Percentiles rank a stretch among this genome's conserved stretches.
phyloP scores from a whole-genome alignment of 495 filamentous ascomycete genomes.

The Platismatia glauca region DNA sequence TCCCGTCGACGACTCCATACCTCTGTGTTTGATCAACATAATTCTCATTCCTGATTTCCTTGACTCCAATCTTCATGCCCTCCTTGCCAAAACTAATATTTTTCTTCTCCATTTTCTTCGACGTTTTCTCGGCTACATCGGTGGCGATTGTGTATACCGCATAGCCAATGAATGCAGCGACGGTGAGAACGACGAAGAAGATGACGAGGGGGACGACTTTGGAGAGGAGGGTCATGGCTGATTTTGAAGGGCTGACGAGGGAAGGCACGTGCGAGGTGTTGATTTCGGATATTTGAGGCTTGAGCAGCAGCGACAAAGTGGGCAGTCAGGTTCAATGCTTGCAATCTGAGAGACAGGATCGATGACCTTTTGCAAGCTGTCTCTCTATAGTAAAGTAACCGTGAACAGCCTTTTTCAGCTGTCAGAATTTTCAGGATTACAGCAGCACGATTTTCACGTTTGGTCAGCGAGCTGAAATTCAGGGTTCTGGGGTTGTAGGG shows the following conservation, averaged over 20 bases:
- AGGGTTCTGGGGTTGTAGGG: not conserved
- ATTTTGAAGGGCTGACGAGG: not conserved
- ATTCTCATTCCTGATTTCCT: constrained; percentile 63
- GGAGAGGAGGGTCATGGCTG: constrained; percentile 13
- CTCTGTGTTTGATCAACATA: constrained; percentile 79
- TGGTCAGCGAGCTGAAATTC: not conserved
- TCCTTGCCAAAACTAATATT: constrained; percentile 75
- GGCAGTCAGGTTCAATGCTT: not conserved
- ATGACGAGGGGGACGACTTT: constrained; percentile 61
- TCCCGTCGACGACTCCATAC: constrained; percentile 25
- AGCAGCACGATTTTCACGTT: not conserved
- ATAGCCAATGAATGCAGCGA: constrained; percentile 58
- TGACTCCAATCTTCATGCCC: constrained; percentile 72
- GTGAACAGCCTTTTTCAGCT: not conserved
- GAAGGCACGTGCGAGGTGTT: constrained; percentile 3
- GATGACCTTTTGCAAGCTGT: not conserved
- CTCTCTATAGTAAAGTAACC: not conserved
- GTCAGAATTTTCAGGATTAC: not conserved
- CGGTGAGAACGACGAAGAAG: constrained; percentile 54
- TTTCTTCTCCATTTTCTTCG: constrained; percentile 70
- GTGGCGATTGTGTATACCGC: constrained; percentile 62
- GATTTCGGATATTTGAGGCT: not conserved
- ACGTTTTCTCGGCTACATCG: constrained; percentile 59
- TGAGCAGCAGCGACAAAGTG: not conserved
- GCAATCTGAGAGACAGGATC: not conserved